These are phyloP conservation scores for Verticillium isaacii DNA, from an alignment of 2,329 filamentous ascomycete genomes.

Conservation along the genomic window DNA sequence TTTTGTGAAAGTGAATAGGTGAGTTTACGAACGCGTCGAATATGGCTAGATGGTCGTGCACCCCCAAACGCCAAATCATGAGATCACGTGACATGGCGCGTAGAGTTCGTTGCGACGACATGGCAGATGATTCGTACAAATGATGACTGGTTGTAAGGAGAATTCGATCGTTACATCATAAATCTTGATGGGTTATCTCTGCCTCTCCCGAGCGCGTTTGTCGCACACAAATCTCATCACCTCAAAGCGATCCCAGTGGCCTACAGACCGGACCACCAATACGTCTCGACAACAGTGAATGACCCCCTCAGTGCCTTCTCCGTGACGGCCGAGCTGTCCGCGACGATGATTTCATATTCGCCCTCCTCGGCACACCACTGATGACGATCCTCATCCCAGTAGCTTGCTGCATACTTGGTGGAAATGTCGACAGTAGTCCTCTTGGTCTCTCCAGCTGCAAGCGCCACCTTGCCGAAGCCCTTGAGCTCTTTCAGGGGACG, in stretches of 20 bases:
- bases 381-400: constrained; percentile 64
- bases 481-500: constrained; percentile 51
- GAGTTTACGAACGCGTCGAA: no score
- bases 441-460: constrained; percentile 57
- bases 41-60: no score
- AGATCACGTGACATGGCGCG: no score
- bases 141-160: no score
- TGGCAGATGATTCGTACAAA: no score
- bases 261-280: constrained; percentile 64
- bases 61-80: no score
- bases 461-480: constrained; percentile 50
- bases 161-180: no score
- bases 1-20: no score
- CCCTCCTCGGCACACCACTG: constrained; percentile 65
- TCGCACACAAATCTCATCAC: no score
- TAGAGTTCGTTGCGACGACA: no score
- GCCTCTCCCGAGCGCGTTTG: no score
- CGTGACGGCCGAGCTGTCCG: constrained; percentile 48
- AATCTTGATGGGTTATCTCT: no score
- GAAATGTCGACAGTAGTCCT: constrained; percentile 50
- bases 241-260: neutral
- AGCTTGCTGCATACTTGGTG: constrained; percentile 62
- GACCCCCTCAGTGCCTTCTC: constrained; percentile 41
- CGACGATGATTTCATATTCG: constrained; percentile 58
- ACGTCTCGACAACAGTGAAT: constrained; percentile 56